Evolutionary conservation across 805 yeast species (phyloP).

Genomic region (Wickerhamomyces canadensis): DNA sequence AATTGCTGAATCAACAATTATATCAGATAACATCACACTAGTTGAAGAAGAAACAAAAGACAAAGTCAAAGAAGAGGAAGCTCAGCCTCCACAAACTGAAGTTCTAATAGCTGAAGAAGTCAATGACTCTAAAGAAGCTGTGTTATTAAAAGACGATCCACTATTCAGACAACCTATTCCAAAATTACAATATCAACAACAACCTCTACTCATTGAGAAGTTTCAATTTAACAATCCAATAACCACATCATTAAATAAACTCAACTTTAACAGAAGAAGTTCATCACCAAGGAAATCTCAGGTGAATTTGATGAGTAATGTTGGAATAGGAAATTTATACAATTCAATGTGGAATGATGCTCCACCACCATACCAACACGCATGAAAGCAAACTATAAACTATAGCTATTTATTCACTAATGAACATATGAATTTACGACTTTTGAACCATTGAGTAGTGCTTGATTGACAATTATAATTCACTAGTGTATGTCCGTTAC

Average conservation of each 20-base stretch:
- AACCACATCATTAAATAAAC: too few relatives aligned
- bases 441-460: too few relatives aligned
- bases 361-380: constrained; percentile 15
- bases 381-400: too few relatives aligned
- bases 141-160: too few relatives aligned
- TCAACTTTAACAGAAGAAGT: constrained; percentile 3
- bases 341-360: constrained; percentile 4
- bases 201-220: constrained; percentile 15
- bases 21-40: constrained; percentile 11
- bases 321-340: constrained; percentile 7
- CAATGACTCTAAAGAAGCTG: not conserved
- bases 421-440: too few relatives aligned
- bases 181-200: not conserved
- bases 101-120: too few relatives aligned
- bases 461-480: too few relatives aligned
- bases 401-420: too few relatives aligned
- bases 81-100: not conserved
- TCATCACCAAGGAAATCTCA: constrained; percentile 24
- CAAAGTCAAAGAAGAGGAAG: not conserved
- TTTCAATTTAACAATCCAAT: constrained; percentile 2
- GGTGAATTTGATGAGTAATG: constrained; percentile 13
- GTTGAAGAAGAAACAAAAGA: constrained; percentile 9
- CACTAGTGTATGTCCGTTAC: too few relatives aligned
- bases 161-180: too few relatives aligned
- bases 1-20: not conserved